Evolutionary conservation across 2,329 filamentous ascomycete genomes (phyloP), one percentile per base, ranked within the genome.

Genomic region (Rutstroemia sydowiana): DNA sequence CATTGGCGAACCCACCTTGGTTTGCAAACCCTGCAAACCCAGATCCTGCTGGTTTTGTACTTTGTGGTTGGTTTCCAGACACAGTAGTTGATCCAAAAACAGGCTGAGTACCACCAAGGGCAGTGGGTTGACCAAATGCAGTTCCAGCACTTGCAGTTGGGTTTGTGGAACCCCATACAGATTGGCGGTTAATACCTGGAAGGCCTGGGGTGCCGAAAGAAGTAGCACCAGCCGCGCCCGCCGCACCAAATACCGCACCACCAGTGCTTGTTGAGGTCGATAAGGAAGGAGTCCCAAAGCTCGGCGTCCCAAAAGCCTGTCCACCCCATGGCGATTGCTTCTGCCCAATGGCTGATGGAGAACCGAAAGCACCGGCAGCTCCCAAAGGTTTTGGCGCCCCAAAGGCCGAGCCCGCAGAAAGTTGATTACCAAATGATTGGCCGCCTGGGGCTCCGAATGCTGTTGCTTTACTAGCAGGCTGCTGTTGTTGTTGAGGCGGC

Each of bases 21-120:
- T 65, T 71, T 3, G 78, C 75, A 61, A 82, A 82, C 23, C 69
- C 70, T 21, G 79, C 72, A 59, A 81, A 80, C 0, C 75, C 76
- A 28, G 23, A 26, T 8, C 23, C 23, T 26, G 23, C 23, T 8
- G 23, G 23, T 26, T 74, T 71, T 10, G 71, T 68, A 6, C 67
- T 47, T 1, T 70, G 60, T 4, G 68, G 60, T 13, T 53, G 48
- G 36, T 55, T 61, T 3, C 67, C 61, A 18, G 52, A 53, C 26
- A 57, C 58, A 30, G 57, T 66, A 21, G 56, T 53, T 31, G 63
- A 53, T 13, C 61, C 65, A 44, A 67, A 70, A 3, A 67, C 68
- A 5, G 70, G 65, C 48, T 71, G 68, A 47, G 58, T 57, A 36
- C 62, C 58, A 48, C 66, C 69, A 6, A 73, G 63, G 51, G 79